Percentiles rank a stretch among this genome's conserved stretches.
phyloP scores from a whole-genome alignment of 345 rosid genomes.

The Eucalyptus paniculata region DNA sequence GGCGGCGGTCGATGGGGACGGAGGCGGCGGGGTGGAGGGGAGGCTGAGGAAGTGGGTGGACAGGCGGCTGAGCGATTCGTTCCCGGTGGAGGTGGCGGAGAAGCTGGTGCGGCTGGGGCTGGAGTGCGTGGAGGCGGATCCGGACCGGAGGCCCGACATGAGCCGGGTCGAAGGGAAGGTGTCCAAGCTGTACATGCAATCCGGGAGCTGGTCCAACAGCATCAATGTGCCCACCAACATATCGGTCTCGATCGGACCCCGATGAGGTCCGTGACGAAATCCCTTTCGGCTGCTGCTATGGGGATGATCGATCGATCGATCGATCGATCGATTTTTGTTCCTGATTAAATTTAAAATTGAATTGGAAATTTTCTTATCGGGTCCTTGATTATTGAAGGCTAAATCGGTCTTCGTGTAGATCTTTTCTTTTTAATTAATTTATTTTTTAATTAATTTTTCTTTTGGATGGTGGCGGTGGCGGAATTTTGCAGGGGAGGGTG shows the following conservation, averaged over 20 bases:
- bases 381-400: background rate
- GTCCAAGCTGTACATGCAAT: constrained; percentile 55
- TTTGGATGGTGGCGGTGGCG: background rate
- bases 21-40: constrained; percentile 5
- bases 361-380: background rate
- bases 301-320: background rate
- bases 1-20: constrained; percentile 11
- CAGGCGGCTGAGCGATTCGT: constrained; percentile 60
- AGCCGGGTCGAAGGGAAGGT: constrained; percentile 74
- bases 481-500: background rate
- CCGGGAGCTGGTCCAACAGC: constrained; percentile 42
- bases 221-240: constrained; percentile 33
- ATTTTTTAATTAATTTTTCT: background rate
- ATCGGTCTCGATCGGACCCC: constrained; percentile 53
- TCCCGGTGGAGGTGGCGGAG: constrained; percentile 60
- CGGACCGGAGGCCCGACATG: constrained; percentile 66
- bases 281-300: background rate
- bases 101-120: constrained; percentile 44
- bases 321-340: background rate
- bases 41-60: constrained; percentile 67
- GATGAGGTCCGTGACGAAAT: constrained; percentile 13
- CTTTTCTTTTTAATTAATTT: background rate
- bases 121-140: constrained; percentile 55
- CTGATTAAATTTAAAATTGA: background rate
- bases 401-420: background rate